Evolutionary conservation across 192 early-diverging fungal species (phyloP), one percentile per base, ranked within the genome.

Genomic region (Backusella macrospora): DNA sequence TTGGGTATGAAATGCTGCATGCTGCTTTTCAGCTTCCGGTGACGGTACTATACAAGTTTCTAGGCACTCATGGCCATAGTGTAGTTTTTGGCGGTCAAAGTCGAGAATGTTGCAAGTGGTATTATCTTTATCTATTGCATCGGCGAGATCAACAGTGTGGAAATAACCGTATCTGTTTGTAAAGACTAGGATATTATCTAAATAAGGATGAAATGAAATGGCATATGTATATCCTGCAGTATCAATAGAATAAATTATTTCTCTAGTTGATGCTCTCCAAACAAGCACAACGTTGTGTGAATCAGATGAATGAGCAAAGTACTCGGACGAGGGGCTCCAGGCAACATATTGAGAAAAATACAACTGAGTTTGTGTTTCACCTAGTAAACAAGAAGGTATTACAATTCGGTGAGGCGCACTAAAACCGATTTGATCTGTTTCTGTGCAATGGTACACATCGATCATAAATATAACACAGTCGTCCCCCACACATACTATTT

Each of bases 261-360:
- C 82, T n/a, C 48, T 49, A 0, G 81, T 62, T 12, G 75, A 74
- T 47, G 80, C 77, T 10, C 76, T 78, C 85, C 85, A 86, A 8
- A 86, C 82, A 6, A 84, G 13, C 0, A 86, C 79, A 1, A 73
- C 45, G 23, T 78, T 39, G n/a, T 67, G 76, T 2, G 70, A 64
- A 68, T 86, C 85, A 2, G 85, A 86, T 6, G 85, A 77, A 52
- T 86, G 85, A 2, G 82, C 85, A 76, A 86, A 84, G 59, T 78
- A 78, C 34, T 74, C 72, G n/a, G 80, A 80, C 6, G 76, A 77
- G 10, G 78, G 34, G 29, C 76, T 86, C 85, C 85, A 84, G 12
- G 74, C 67, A 21, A 84, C 72, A 47, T 86, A 80, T 70, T 86
- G 84, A 14, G 83, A 84, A 10, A 49, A 67, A 42, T 82, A 83